phyloP scores from a whole-genome alignment of 805 yeast genomes.

The Tetrapisispora nanseiensis region DNA sequence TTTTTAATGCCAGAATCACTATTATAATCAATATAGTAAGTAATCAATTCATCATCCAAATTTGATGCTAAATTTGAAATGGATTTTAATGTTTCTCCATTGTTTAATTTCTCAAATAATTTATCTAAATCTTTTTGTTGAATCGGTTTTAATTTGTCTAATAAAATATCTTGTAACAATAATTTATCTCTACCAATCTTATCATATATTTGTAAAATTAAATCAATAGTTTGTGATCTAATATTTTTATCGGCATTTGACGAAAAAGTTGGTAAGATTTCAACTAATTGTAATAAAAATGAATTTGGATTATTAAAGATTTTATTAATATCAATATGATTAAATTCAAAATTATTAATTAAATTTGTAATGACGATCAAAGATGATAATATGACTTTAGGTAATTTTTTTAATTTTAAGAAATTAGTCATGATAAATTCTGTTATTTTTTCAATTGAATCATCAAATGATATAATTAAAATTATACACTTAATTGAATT shows the following conservation, averaged over 20 bases:
- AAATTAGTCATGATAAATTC: constrained; percentile 50
- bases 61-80: constrained; percentile 34
- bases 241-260: constrained; percentile 83
- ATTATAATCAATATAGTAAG: constrained; percentile 13
- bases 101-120: constrained; percentile 35
- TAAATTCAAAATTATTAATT: constrained; percentile 29
- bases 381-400: constrained; percentile 69
- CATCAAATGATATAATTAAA: constrained; percentile 53
- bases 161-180: constrained; percentile 45
- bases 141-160: constrained; percentile 74
- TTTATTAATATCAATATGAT: constrained; percentile 7
- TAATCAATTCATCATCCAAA: constrained; percentile 15
- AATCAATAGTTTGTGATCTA: constrained; percentile 61
- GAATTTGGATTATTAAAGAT: constrained; percentile 13
- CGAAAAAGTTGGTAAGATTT: constrained; percentile 62
- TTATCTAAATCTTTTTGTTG: constrained; percentile 78
- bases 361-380: constrained; percentile 48
- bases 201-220: constrained; percentile 59
- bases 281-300: constrained; percentile 58
- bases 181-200: constrained; percentile 53
- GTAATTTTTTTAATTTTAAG: constrained; percentile 40
- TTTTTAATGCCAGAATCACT: constrained; percentile 2
- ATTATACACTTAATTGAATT: constrained; percentile 54
- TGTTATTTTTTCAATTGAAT: constrained; percentile 49
- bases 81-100: background rate